Percentiles rank a stretch among this genome's conserved stretches.
Conservation (phyloP, 2,329 filamentous ascomycete genomes). For the Clonostachys byssicola region DNA sequence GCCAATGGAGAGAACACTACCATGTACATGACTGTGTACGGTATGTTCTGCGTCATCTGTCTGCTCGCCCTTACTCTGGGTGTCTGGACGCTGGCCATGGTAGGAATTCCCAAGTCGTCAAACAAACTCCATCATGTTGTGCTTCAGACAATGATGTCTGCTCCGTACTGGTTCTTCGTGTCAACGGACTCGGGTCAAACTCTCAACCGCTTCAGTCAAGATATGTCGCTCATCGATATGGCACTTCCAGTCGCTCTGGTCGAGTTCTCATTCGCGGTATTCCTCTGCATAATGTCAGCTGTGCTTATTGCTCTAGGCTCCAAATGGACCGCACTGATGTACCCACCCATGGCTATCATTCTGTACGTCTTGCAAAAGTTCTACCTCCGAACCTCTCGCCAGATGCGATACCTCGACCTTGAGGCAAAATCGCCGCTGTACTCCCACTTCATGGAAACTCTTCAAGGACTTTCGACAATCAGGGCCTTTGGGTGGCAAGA, state of each 20-base stretch:
- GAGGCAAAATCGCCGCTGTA: conserved; percentile 44
- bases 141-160: conserved; percentile 12
- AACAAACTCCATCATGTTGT: conserved; percentile 6
- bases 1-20: neutral
- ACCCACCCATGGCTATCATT: conserved; percentile 32
- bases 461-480: conserved; percentile 40
- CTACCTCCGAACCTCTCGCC: conserved; percentile 47
- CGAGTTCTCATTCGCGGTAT: conserved; percentile 3
- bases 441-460: conserved; percentile 44
- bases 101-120: conserved; percentile 12
- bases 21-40: neutral
- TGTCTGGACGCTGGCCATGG: conserved; percentile 10
- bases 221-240: conserved; percentile 35
- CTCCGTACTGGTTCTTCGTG: conserved; percentile 34
- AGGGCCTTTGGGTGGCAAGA: conserved; percentile 44
- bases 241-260: conserved; percentile 27
- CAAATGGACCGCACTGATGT: conserved; percentile 24
- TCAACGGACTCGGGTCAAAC: conserved; percentile 31
- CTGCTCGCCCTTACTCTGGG: neutral
- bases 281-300: conserved; percentile 8
- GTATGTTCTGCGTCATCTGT: neutral
- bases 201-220: conserved; percentile 38
- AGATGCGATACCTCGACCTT: conserved; percentile 45
- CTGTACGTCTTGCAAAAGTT: conserved; percentile 40
- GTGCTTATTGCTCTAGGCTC: conserved; percentile 14